These are phyloP conservation scores for Dillenia suffruticosa DNA, from an alignment of 164 flowering plant genomes.

Conservation along the genomic window DNA sequence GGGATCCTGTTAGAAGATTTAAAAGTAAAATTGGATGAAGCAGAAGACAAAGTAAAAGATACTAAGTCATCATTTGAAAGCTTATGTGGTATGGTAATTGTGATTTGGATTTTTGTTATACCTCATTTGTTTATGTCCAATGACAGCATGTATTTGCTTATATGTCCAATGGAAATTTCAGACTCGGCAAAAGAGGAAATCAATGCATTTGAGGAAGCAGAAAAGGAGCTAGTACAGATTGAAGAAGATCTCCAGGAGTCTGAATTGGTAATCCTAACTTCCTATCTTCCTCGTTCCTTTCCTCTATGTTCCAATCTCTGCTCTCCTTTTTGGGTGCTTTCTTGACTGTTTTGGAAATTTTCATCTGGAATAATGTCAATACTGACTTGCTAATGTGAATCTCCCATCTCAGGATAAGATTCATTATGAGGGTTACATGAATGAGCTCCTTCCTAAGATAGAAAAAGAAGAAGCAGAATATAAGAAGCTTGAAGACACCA, in stretches of 20 bases:
- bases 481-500: slow-evolving; percentile 42
- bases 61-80: slow-evolving; percentile 49
- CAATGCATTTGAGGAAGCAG: slow-evolving; percentile 65
- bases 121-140: neutral
- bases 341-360: neutral
- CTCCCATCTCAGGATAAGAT: slow-evolving; percentile 49
- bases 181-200: slow-evolving; percentile 79
- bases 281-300: neutral
- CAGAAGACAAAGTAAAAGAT: slow-evolving; percentile 43
- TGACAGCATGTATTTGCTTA: too few species aligned
- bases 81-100: slow-evolving; percentile 54
- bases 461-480: slow-evolving; percentile 46
- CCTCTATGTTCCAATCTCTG: neutral
- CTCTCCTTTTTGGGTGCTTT: neutral
- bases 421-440: slow-evolving; percentile 69
- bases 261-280: slow-evolving; percentile 38
- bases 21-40: slow-evolving; percentile 34
- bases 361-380: neutral
- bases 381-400: neutral
- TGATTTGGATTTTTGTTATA: neutral
- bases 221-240: slow-evolving; percentile 38
- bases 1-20: slow-evolving; percentile 36
- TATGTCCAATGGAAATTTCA: slow-evolving; percentile 17
- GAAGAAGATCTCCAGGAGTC: slow-evolving; percentile 43
- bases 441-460: slow-evolving; percentile 56